A percentile compares a stretch with the other conserved stretches of the same genome.
Conservation (phyloP, 305 asterid genomes). For the Fraxinus dipetala region DNA sequence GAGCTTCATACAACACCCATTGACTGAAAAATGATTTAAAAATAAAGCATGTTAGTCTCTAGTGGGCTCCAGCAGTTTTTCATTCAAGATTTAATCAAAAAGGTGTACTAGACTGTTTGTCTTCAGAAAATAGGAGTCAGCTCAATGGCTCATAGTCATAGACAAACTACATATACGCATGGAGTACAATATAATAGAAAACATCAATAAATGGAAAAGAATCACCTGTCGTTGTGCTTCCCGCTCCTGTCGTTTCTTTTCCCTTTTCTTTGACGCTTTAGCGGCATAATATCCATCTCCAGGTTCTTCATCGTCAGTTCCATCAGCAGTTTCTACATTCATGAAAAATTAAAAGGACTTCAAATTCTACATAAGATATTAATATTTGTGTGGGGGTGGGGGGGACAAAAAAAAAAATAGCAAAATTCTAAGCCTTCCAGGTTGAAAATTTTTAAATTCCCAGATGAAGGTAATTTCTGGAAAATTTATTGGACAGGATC, state of each 20-base stretch:
- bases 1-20: background rate
- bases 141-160: background rate
- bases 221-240: conserved; percentile 87
- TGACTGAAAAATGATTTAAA: background rate
- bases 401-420: background rate
- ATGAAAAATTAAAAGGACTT: conserved; percentile 14
- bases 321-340: conserved; percentile 61
- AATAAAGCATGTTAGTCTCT: conserved; percentile 3
- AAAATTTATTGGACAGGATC: conserved; percentile 5
- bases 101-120: background rate
- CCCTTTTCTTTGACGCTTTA: conserved; percentile 67
- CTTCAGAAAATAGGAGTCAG: background rate
- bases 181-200: background rate
- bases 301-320: conserved; percentile 73
- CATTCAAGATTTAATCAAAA: background rate
- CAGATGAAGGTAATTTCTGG: background rate
- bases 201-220: background rate
- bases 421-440: background rate
- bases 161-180: background rate
- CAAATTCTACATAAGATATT: background rate
- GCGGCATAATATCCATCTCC: conserved; percentile 60
- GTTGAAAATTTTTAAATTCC: background rate
- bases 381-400: background rate
- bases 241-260: conserved; percentile 84
- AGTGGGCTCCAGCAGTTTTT: conserved; percentile 5